Evolutionary conservation across 2,329 filamentous ascomycete species (phyloP).

Genomic region (Diaporthe ilicicola): DNA sequence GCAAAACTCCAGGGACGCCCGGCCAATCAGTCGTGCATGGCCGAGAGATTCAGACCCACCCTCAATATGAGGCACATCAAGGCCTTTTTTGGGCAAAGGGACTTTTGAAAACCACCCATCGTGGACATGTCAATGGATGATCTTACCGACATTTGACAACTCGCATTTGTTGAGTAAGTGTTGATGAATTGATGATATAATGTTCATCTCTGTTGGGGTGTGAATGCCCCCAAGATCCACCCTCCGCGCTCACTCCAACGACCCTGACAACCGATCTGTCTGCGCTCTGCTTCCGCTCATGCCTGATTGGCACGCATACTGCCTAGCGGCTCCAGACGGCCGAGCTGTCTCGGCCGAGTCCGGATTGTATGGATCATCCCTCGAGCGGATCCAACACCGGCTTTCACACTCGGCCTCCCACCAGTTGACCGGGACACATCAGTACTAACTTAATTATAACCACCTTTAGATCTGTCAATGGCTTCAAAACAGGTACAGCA

Average conservation of each 20-base stretch:
- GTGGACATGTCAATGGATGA: not conserved
- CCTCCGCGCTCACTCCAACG: not conserved
- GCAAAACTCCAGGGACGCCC: conserved; percentile 10
- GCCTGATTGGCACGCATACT: not conserved
- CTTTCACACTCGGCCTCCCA: not conserved
- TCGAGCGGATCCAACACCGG: not conserved
- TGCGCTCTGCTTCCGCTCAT: not conserved
- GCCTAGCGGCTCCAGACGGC: not conserved
- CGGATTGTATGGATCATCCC: not conserved
- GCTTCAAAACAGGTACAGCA: too few relatives aligned
- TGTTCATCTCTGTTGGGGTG: not conserved
- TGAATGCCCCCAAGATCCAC: not conserved
- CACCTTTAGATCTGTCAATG: too few relatives aligned
- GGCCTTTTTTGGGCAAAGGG: not conserved
- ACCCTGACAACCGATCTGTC: not conserved
- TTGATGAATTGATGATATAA: not conserved
- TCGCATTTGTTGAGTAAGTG: not conserved
- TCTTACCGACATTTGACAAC: not conserved
- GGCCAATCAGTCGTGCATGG: conserved; percentile 17
- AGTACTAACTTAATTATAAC: too few relatives aligned
- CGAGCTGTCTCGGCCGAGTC: not conserved
- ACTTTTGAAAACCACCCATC: not conserved
- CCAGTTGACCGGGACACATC: too few relatives aligned
- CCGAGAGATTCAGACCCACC: conserved; percentile 9
- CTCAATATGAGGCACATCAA: conserved; percentile 11